Evolutionary conservation across 2,329 filamentous ascomycete genomes (phyloP), one percentile per base, ranked within the genome.

Genomic region (Ophiostoma montium): DNA sequence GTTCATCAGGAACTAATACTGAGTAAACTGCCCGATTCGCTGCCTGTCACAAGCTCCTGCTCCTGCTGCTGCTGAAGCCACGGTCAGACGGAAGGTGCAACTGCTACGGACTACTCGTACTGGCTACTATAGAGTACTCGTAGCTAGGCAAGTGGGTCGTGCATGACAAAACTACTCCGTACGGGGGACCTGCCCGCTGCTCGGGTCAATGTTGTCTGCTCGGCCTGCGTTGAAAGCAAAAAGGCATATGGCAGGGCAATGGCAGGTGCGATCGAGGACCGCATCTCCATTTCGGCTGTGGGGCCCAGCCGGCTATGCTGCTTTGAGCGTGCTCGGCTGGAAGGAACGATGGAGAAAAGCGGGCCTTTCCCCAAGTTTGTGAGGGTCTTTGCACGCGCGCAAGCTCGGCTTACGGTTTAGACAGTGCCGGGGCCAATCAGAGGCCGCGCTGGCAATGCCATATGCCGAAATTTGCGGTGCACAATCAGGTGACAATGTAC

Each of bases 1-100:
- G 35, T 16, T 8, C 16, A n/a, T 13, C 11, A 35, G 33, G 12
- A 5, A 35, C 33, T 5, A 35, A n/a, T 10, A n/a, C 30, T 13
- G 32, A 35, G 41, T 44, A 44, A 33, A n/a, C n/a, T n/a, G n/a
- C 42, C 41, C 42, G 42, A 44, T 19, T 27, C 38, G 47, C 47
- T 43, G 9, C 4, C 30, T 39, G 36, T 47, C 49, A 47, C 49
- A 50, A 47, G 48, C 44, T 47, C 10, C 32, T 11, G 27, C 32
- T 21, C n/a, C 16, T 6, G 6, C 13, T 21, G 23, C 23, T 21
- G 43, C 39, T 49, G 36, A 47, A 30, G 5, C 32, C 49, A 50
- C 49, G 49, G 49, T 35, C 49, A 50, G 45, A 23, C 49, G 49
- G 49, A 50, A 50, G 27, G 42, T 50, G n/a, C n/a, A n/a, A n/a